Evolutionary conservation across 176 grass and related monocot genomes (phyloP), one percentile per base, ranked within the genome.

Genomic region (Canna indica): DNA sequence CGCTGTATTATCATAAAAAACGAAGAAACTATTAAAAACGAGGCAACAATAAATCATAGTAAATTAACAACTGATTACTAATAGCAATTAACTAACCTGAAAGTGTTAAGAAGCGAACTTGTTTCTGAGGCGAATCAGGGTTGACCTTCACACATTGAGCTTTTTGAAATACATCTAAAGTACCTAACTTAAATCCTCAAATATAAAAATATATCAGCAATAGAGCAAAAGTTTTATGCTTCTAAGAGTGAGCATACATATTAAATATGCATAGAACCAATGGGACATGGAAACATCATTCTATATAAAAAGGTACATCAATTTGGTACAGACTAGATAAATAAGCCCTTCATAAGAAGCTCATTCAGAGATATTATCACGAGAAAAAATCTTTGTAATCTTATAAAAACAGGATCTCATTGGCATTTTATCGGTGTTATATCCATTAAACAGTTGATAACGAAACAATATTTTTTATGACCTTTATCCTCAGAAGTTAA

Each of bases 101-200:
- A 22, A 97, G 69, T 27, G 88, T 92, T 31, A 92, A 77, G 73
- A 90, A 92, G 6, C 82, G 72, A 61, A 97, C 93, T 92, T 97
- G 88, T 84, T 90, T 97, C 81, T 92, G 88, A 24, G 88, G 93
- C 1, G 88, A 80, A 77, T 91, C 93, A 27, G 86, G 93, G 75
- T 97, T 91, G 54, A 96, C 93, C 78, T 91, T 91, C 72, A 89
- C 86, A 64, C 84, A 96, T 22, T 74, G 80, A 5, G 88, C 83
- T 69, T 81, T 77, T 45, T 80, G 78, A 70, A 90, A 91, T 28
- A 87, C 80, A 27, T 89, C 83, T 18, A 87, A 81, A 52, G 76
- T 70, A 63, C 85, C 81, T 75, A 91, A 71, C 86, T 96, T 59
- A 35, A 75, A 7, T n/a, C 22, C 57, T 8, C 30, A 35, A 67